A percentile compares a stretch with the other conserved stretches of the same genome.
Evolutionary conservation across 192 early-diverging fungal genomes (phyloP).

Genomic region (Paraglomus occultum): DNA sequence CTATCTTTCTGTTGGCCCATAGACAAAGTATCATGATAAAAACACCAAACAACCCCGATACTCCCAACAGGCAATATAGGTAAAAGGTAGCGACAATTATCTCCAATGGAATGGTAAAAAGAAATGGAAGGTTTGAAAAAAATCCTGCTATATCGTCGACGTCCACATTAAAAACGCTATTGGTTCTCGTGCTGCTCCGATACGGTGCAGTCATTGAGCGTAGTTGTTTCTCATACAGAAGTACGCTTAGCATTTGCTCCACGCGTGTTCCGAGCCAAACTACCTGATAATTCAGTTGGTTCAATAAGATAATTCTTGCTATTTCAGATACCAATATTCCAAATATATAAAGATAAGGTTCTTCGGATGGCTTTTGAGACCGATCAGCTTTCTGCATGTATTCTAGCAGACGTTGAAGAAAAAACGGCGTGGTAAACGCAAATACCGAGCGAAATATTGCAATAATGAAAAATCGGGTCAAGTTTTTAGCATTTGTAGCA

Average conservation of each 20-base stretch:
- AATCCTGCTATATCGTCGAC: constrained; percentile 61
- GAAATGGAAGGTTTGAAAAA: constrained; percentile 56
- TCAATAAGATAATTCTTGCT: constrained; percentile 40
- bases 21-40: constrained; percentile 63
- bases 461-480: constrained; percentile 25
- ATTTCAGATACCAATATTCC: constrained; percentile 47
- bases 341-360: constrained; percentile 49
- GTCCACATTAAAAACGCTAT: constrained; percentile 71
- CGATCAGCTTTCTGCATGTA: constrained; percentile 38
- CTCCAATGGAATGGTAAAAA: constrained; percentile 67
- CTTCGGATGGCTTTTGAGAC: constrained; percentile 31
- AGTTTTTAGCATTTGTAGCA: constrained; percentile 12
- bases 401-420: constrained; percentile 40
- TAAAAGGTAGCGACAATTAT: constrained; percentile 65
- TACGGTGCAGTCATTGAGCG: constrained; percentile 37
- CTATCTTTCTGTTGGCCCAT: constrained; percentile 58
- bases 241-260: constrained; percentile 52
- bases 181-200: constrained; percentile 47
- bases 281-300: constrained; percentile 50
- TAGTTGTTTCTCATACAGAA: constrained; percentile 51
- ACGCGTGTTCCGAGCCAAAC: constrained; percentile 50
- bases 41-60: constrained; percentile 75
- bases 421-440: constrained; percentile 51
- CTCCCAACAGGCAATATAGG: constrained; percentile 74
- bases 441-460: constrained; percentile 36